Percentiles rank a stretch among this genome's conserved stretches.
These are phyloP conservation scores for Termitomyces sp. DNA, from an alignment of 768 basidiomycete species.

Conservation along the genomic window DNA sequence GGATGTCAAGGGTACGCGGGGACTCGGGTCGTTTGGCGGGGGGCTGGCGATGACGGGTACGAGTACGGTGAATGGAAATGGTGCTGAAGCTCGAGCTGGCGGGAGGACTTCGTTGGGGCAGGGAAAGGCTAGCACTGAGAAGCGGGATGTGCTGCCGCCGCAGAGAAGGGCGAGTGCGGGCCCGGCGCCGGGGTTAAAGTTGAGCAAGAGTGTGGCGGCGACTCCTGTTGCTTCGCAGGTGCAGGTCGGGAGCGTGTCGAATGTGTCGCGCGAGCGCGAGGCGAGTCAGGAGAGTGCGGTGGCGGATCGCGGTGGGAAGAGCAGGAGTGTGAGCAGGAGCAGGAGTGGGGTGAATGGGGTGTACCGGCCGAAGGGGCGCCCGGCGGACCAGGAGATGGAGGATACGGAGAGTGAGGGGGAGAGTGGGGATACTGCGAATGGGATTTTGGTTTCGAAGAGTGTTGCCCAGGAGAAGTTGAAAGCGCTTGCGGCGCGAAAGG, in stretches of 20 bases:
- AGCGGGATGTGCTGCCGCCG: background rate
- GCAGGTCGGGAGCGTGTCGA: slow-evolving; percentile 23
- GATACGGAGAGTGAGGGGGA: slow-evolving; percentile 54
- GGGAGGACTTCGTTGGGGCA: background rate
- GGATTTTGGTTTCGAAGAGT: slow-evolving; percentile 55
- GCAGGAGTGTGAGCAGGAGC: background rate
- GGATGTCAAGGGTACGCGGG: slow-evolving; percentile 31
- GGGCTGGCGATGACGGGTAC: slow-evolving; percentile 11
- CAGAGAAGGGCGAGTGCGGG: slow-evolving; percentile 6
- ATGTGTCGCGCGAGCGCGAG: background rate
- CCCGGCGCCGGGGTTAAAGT: slow-evolving; percentile 27
- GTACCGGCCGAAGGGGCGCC: slow-evolving; percentile 62
- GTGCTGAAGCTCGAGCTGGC: background rate
- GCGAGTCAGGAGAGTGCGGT: background rate
- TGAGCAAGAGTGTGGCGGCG: slow-evolving; percentile 55
- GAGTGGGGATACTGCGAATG: slow-evolving; percentile 17
- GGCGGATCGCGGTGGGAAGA: background rate
- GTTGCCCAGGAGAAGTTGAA: slow-evolving; percentile 65
- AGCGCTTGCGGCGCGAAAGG: slow-evolving; percentile 45
- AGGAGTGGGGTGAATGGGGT: slow-evolving; percentile 20
- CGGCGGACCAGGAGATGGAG: slow-evolving; percentile 61
- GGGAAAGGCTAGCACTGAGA: background rate
- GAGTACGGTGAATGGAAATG: background rate
- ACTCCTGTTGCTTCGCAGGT: slow-evolving; percentile 45
- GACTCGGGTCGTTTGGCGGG: background rate